Conservation (phyloP, 2,329 filamentous ascomycete genomes). For the Celoporthe dispersa region DNA sequence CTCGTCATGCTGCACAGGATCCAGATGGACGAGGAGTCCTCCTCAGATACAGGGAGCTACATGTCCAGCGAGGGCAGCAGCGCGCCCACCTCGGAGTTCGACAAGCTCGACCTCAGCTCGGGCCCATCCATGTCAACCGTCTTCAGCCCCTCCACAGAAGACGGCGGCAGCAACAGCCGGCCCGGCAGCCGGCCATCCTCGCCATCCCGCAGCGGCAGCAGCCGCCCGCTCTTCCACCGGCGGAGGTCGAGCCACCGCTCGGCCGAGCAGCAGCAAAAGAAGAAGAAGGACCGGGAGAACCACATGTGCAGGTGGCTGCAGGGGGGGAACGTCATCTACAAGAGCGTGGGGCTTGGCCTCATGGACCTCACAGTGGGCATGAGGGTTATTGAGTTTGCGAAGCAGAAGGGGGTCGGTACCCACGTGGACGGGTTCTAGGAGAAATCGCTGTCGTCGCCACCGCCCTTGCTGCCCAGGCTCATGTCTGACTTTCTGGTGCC, state of each 20-base stretch:
- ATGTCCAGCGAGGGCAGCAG: conserved; percentile 32
- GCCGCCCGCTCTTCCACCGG: conserved; percentile 37
- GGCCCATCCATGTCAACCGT: conserved; percentile 46
- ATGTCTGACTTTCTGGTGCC: conserved; percentile 22
- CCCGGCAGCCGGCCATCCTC: conserved; percentile 19
- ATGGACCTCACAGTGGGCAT: conserved; percentile 69
- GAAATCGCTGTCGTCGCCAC: not conserved
- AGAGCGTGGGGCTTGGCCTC: conserved; percentile 67
- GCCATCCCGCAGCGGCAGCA: conserved; percentile 33
- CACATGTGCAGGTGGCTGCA: conserved; percentile 60
- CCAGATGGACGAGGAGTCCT: conserved; percentile 44
- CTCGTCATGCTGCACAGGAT: conserved; percentile 65
- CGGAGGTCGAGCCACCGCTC: conserved; percentile 39
- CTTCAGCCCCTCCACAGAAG: conserved; percentile 35
- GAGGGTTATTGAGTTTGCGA: conserved; percentile 60
- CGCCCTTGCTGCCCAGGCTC: conserved; percentile 13
- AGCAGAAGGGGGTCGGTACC: conserved; percentile 58
- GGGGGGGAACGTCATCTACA: conserved; percentile 69
- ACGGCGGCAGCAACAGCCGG: conserved; percentile 20
- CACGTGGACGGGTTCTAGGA: conserved; percentile 56
- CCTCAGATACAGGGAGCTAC: conserved; percentile 28
- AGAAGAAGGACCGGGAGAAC: conserved; percentile 52
- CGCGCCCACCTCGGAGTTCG: conserved; percentile 43
- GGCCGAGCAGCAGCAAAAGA: conserved; percentile 22
- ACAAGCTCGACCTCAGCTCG: conserved; percentile 39